These are phyloP conservation scores for Hypoxylon sp. DNA, from an alignment of 2,329 filamentous ascomycete species.

Conservation along the genomic window DNA sequence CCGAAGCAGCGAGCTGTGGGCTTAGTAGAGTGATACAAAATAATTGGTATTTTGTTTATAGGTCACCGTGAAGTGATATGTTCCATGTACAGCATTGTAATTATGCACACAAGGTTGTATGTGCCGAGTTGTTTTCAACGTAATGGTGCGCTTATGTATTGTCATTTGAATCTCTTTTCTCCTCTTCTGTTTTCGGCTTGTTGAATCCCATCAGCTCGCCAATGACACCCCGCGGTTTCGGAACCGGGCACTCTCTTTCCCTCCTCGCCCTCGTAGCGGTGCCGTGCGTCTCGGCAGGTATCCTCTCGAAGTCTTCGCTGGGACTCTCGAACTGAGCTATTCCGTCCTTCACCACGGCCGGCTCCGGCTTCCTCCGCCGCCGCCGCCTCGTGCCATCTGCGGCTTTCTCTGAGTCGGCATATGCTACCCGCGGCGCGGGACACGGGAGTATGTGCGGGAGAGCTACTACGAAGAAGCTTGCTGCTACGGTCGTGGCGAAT, in stretches of 20 bases:
- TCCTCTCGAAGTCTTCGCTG: conserved; percentile 52
- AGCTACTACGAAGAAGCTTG: conserved; percentile 92
- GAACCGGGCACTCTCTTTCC: conserved; percentile 87
- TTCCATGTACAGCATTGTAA: conserved; percentile 9
- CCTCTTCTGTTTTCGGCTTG: conserved; percentile 45
- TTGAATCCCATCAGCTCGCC: conserved; percentile 81
- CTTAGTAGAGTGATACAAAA: conserved; percentile 1
- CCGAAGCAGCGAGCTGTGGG: neutral
- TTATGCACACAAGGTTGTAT: neutral
- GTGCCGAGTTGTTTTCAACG: neutral
- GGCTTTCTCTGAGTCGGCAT: conserved; percentile 74
- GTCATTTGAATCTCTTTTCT: conserved; percentile 8
- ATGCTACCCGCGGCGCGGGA: conserved; percentile 81
- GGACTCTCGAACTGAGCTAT: conserved; percentile 48
- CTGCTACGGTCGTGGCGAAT: conserved; percentile 91
- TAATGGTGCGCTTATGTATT: conserved; percentile 24
- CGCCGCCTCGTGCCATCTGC: conserved; percentile 41
- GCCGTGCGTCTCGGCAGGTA: conserved; percentile 16
- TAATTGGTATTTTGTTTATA: conserved; percentile 5
- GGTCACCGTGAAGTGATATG: conserved; percentile 12
- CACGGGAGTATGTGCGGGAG: conserved; percentile 93
- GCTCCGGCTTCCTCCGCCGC: conserved; percentile 49
- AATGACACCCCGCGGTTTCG: conserved; percentile 85
- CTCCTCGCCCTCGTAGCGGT: conserved; percentile 51
- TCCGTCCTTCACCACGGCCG: conserved; percentile 56